A percentile compares a stretch with the other conserved stretches of the same genome.
Evolutionary conservation across 176 grass and related monocot genomes (phyloP).

Genomic region (Elymus sibiricus): DNA sequence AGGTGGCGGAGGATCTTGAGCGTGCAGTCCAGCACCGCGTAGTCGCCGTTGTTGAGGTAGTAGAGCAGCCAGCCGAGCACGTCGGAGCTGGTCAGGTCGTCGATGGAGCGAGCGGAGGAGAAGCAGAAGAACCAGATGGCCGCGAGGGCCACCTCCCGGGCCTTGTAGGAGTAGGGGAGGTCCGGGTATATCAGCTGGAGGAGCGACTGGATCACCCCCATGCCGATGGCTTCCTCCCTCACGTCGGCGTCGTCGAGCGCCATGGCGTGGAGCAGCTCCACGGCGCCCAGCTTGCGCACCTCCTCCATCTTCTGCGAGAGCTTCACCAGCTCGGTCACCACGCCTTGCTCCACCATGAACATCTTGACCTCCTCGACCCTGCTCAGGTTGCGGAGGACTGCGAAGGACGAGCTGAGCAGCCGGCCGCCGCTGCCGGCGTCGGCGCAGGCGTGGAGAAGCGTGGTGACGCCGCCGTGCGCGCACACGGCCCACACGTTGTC

Average conservation of each 20-base stretch:
- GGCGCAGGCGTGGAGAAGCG: slow-evolving; percentile 50
- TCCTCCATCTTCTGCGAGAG: slow-evolving; percentile 69
- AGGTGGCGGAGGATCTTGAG: slow-evolving; percentile 59
- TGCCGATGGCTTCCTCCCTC: slow-evolving; percentile 46
- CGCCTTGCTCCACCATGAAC: slow-evolving; percentile 81
- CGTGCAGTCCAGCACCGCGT: slow-evolving; percentile 51
- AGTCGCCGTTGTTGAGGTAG: slow-evolving; percentile 71
- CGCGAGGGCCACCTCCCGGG: slow-evolving; percentile 69
- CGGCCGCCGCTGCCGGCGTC: slow-evolving; percentile 29
- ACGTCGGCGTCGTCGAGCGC: slow-evolving; percentile 49
- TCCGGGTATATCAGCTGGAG: slow-evolving; percentile 71
- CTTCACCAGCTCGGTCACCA: slow-evolving; percentile 51
- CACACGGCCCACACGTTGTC: slow-evolving; percentile 94
- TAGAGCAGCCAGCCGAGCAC: slow-evolving; percentile 52
- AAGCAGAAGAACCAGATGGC: slow-evolving; percentile 68
- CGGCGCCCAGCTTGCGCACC: slow-evolving; percentile 45
- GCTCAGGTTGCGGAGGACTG: slow-evolving; percentile 67
- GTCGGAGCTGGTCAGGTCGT: slow-evolving; percentile 40
- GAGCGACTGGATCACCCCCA: slow-evolving; percentile 60
- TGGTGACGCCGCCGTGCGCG: slow-evolving; percentile 76
- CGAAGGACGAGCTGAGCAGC: slow-evolving; percentile 55
- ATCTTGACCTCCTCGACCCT: slow-evolving; percentile 72
- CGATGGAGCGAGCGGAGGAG: slow-evolving; percentile 42
- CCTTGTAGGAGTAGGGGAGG: slow-evolving; percentile 57
- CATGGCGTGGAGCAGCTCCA: slow-evolving; percentile 59